Evolutionary conservation across 2,329 filamentous ascomycete species (phyloP).

Genomic region (Byssochlamys sp.): DNA sequence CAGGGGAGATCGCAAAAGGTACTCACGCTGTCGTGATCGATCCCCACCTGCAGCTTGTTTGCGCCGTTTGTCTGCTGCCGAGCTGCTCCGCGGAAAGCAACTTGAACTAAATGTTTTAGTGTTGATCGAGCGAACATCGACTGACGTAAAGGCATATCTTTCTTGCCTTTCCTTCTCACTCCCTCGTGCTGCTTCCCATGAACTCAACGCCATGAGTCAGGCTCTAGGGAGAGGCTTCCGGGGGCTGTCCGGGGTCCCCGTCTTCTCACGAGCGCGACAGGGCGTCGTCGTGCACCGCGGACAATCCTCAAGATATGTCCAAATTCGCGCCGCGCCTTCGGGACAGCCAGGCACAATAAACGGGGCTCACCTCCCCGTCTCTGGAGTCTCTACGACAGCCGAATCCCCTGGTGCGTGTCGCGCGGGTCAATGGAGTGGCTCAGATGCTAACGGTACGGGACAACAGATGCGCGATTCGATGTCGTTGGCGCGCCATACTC

Average conservation of each 20-base stretch:
- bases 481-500: slow-evolving; percentile 87
- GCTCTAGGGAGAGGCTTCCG: slow-evolving; percentile 26
- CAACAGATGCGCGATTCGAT: slow-evolving; percentile 81
- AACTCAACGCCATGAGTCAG: slow-evolving; percentile 23
- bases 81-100: background rate
- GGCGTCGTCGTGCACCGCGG: slow-evolving; percentile 10
- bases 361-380: slow-evolving; percentile 28
- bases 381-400: slow-evolving; percentile 28
- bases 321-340: slow-evolving; percentile 36
- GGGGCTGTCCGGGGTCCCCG: slow-evolving; percentile 24
- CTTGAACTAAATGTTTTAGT: background rate
- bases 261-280: slow-evolving; percentile 16
- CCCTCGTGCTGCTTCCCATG: slow-evolving; percentile 1
- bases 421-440: background rate
- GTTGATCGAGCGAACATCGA: background rate
- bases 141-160: slow-evolving; percentile 7
- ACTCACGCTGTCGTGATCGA: slow-evolving; percentile 1
- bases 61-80: slow-evolving; percentile 5
- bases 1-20: background rate
- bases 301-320: slow-evolving; percentile 28
- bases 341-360: slow-evolving; percentile 27
- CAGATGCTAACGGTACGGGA: background rate
- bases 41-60: slow-evolving; percentile 5
- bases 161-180: slow-evolving; percentile 1
- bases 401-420: slow-evolving; percentile 31